These are phyloP conservation scores for Toxicodendron radicans DNA, from an alignment of 345 rosid species.

Conservation along the genomic window DNA sequence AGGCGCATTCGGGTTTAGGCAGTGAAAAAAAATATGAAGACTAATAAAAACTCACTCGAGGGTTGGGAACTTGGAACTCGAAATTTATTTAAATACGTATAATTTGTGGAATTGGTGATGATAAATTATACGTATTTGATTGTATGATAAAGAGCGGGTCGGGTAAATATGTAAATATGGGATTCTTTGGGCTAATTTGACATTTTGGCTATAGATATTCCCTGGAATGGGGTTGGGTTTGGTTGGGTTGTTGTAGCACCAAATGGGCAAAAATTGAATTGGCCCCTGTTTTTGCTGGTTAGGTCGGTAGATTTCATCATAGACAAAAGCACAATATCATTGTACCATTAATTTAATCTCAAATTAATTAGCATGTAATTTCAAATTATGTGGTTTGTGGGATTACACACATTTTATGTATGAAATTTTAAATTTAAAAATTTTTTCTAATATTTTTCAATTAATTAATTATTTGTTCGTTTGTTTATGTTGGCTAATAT, in stretches of 20 bases:
- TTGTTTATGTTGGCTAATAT: no score
- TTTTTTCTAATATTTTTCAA: no score
- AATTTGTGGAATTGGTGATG: not conserved
- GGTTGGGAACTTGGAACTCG: no score
- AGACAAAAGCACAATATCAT: no score
- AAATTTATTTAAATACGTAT: not conserved
- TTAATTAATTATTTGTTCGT: no score
- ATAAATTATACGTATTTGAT: no score
- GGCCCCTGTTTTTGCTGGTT: not conserved
- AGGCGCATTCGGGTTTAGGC: conserved; percentile 56
- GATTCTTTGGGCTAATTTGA: conserved; percentile 28
- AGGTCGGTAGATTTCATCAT: not conserved
- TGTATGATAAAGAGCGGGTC: not conserved
- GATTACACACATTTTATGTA: no score
- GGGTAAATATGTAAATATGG: conserved; percentile 43
- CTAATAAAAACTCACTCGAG: not conserved
- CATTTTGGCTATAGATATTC: conserved; percentile 2
- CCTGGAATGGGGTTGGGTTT: not conserved
- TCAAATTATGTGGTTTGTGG: not conserved
- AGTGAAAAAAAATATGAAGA: not conserved
- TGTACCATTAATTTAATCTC: conserved; percentile 6
- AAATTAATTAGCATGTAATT: conserved; percentile 9
- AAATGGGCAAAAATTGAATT: conserved; percentile 1
- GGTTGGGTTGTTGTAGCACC: not conserved
- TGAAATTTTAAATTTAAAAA: no score